Evolutionary conservation across 2,329 filamentous ascomycete genomes (phyloP).

Genomic region (Diaporthe sp.): DNA sequence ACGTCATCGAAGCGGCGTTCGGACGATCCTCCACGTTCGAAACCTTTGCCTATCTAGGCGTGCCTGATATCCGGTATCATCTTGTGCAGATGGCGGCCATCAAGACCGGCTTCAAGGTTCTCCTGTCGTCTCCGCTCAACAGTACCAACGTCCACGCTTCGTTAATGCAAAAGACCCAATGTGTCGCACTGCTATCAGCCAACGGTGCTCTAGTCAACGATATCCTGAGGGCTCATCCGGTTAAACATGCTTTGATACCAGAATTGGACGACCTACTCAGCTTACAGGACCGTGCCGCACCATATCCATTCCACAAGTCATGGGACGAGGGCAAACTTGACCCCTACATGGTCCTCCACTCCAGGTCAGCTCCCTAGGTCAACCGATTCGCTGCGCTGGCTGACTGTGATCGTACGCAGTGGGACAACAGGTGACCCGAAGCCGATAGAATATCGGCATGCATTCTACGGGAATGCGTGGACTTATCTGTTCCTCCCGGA

Average conservation of each 20-base stretch:
- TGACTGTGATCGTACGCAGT: slow-evolving; percentile 24
- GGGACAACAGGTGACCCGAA: slow-evolving; percentile 44
- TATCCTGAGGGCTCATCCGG: slow-evolving; percentile 34
- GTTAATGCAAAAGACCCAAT: slow-evolving; percentile 41
- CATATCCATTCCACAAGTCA: slow-evolving; percentile 43
- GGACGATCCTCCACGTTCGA: slow-evolving; percentile 41
- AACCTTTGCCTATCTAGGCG: slow-evolving; percentile 42
- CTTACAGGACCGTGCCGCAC: slow-evolving; percentile 30
- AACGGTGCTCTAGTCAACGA: slow-evolving; percentile 39
- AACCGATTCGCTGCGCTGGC: not conserved
- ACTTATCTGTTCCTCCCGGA: slow-evolving; percentile 25
- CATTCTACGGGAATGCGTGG: slow-evolving; percentile 31
- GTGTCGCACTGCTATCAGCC: slow-evolving; percentile 41
- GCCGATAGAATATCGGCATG: slow-evolving; percentile 35
- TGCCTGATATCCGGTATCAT: slow-evolving; percentile 43
- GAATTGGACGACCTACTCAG: slow-evolving; percentile 41
- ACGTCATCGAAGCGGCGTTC: slow-evolving; percentile 40
- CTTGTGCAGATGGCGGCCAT: slow-evolving; percentile 43
- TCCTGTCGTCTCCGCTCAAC: slow-evolving; percentile 44
- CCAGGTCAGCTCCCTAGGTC: slow-evolving; percentile 10
- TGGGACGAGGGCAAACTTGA: slow-evolving; percentile 41
- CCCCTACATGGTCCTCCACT: slow-evolving; percentile 42
- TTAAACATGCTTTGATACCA: slow-evolving; percentile 36
- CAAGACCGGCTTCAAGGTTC: slow-evolving; percentile 43
- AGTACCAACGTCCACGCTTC: slow-evolving; percentile 40